A percentile compares a stretch with the other conserved stretches of the same genome.
Evolutionary conservation across 495 filamentous ascomycete species (phyloP).

Genomic region (Penicillium riverlandense): DNA sequence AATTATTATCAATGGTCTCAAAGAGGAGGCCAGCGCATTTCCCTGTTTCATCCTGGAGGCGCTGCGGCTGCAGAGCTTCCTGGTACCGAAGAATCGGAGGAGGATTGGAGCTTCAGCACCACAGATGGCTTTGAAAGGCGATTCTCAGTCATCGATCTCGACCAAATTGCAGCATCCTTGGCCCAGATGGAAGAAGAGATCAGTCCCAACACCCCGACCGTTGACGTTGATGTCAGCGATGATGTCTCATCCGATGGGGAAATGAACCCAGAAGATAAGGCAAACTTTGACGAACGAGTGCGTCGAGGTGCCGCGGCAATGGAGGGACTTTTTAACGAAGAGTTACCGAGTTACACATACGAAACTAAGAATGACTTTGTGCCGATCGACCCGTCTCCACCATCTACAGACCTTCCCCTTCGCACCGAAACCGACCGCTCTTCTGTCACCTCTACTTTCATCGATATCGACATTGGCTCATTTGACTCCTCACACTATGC

Average conservation of each 20-base stretch:
- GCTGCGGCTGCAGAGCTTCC: slow-evolving; percentile 56
- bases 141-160: slow-evolving; percentile 40
- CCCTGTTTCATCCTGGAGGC: slow-evolving; percentile 70
- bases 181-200: slow-evolving; percentile 31
- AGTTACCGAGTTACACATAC: slow-evolving; percentile 39
- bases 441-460: slow-evolving; percentile 41
- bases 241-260: slow-evolving; percentile 13
- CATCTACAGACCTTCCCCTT: slow-evolving; percentile 40
- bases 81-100: slow-evolving; percentile 33
- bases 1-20: slow-evolving; percentile 83
- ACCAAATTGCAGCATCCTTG: slow-evolving; percentile 36
- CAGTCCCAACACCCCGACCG: slow-evolving; percentile 16
- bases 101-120: slow-evolving; percentile 91
- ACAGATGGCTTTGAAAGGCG: slow-evolving; percentile 73
- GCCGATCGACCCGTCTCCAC: slow-evolving; percentile 25
- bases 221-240: slow-evolving; percentile 17
- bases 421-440: slow-evolving; percentile 42
- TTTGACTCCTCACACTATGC: slow-evolving; percentile 44
- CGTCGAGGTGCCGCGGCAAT: slow-evolving; percentile 41
- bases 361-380: slow-evolving; percentile 43
- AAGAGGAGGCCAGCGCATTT: slow-evolving; percentile 73
- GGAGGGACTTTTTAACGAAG: slow-evolving; percentile 41
- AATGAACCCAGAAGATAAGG: slow-evolving; percentile 31
- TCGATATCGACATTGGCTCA: slow-evolving; percentile 41
- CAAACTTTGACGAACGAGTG: slow-evolving; percentile 43